Base-by-base conservation (phyloP, 148 eudicot genomes). In the Euryodendron excelsum region DNA sequence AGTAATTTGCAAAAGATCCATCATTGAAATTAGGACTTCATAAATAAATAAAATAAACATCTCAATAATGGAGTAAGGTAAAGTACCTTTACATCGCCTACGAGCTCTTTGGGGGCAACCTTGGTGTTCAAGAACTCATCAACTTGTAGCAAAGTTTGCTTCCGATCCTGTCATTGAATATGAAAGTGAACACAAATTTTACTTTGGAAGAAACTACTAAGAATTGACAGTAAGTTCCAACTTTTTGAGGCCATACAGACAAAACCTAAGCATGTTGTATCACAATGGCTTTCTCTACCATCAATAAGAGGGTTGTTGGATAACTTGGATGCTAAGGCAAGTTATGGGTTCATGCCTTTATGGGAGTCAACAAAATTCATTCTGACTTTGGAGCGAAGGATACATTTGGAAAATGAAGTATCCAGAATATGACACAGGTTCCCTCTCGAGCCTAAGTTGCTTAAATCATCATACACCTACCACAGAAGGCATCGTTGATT, bases 71-170 rank as follows among this genome's bases (percentile, higher is more conserved):
- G 2, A 20, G 52, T 15, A 50, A 33, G 10, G 44, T 72, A 45
- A 58, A 74, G 59, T 83, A 91, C 99, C 99, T 89, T 89, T 68
- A 96, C 81, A 39, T 96, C 99, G 75, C 83, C 88, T 37, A 87
- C 86, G 27, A 96, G 83, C 81, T 93, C 99, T n/a, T 89, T 87
- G 31, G 99, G 97, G 37, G 88, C 99, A 67, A 96, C 75, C 81
- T 93, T 88, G 52, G 86, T 87, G 83, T 69, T 84, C 63, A 96
- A 67, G 59, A 93, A 88, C 84, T 93, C 97, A 58, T 91, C 91
- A 12, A 96, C 70, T 84, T 93, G 89, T 77, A 75, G 72, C 72
- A 93, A 67, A 68, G 97, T 96, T 86, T 88, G 83, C 86, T 92
- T 96, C 72, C 99, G 84, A 69, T 96, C 98, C 99, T 96, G 92